Evolutionary conservation across 2,329 filamentous ascomycete genomes (phyloP).

Genomic region (Fusarium guadeloupense): DNA sequence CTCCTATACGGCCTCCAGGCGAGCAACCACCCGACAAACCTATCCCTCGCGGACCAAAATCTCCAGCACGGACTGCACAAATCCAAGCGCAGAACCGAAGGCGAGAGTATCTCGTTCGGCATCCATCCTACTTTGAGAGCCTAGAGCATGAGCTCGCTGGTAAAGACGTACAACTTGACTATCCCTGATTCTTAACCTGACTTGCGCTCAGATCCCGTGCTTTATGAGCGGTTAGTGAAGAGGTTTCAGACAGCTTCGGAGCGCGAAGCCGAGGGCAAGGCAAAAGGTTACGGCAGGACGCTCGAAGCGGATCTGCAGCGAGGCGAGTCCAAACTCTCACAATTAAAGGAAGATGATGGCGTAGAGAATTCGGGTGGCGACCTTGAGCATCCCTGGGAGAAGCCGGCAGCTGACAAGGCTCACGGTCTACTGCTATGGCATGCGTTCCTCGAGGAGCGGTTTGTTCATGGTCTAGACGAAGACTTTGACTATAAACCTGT

Average conservation of each 20-base stretch:
- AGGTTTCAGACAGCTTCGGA: slow-evolving; percentile 79
- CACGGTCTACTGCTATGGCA: slow-evolving; percentile 76
- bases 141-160: slow-evolving; percentile 65
- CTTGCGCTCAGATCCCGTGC: slow-evolving; percentile 70
- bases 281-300: slow-evolving; percentile 80
- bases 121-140: slow-evolving; percentile 75
- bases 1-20: slow-evolving; percentile 19
- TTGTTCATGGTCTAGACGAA: slow-evolving; percentile 76
- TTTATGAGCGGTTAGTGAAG: slow-evolving; percentile 83
- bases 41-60: slow-evolving; percentile 55
- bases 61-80: slow-evolving; percentile 53
- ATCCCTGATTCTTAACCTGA: slow-evolving; percentile 6
- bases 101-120: slow-evolving; percentile 76
- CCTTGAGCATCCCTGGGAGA: slow-evolving; percentile 53
- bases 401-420: slow-evolving; percentile 57
- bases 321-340: slow-evolving; percentile 78
- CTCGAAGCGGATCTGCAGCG: slow-evolving; percentile 81
- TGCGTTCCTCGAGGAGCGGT: slow-evolving; percentile 76
- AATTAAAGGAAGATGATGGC: slow-evolving; percentile 45
- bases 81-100: slow-evolving; percentile 78
- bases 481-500: slow-evolving; percentile 81
- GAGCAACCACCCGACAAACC: slow-evolving; percentile 47
- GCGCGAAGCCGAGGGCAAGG: slow-evolving; percentile 75
- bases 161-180: slow-evolving; percentile 36
- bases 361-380: slow-evolving; percentile 5